Conservation (phyloP, 768 basidiomycete species). For the Paxillus involutus region DNA sequence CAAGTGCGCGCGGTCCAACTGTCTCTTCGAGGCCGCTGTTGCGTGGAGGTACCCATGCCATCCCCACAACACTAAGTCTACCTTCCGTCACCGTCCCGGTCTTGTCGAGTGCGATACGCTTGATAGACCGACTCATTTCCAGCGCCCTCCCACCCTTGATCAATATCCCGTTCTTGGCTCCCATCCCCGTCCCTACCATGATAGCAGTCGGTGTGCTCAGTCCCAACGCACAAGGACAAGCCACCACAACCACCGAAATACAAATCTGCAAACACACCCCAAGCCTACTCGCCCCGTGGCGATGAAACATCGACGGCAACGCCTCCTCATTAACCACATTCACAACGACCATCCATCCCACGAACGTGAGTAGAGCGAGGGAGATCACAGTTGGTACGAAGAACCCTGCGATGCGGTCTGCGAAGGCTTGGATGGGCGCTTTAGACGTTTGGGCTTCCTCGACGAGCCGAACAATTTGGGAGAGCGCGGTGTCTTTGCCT, state of each 20-base stretch:
- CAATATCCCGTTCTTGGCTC: slow-evolving; percentile 94
- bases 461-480: slow-evolving; percentile 95
- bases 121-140: slow-evolving; percentile 84
- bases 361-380: slow-evolving; percentile 79
- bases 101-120: slow-evolving; percentile 89
- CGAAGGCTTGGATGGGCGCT: slow-evolving; percentile 97
- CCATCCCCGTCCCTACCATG: slow-evolving; percentile 98
- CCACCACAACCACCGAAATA: slow-evolving; percentile 96
- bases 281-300: slow-evolving; percentile 79
- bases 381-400: slow-evolving; percentile 92
- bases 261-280: slow-evolving; percentile 95
- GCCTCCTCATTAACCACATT: slow-evolving; percentile 50
- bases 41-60: slow-evolving; percentile 66
- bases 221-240: slow-evolving; percentile 96
- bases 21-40: slow-evolving; percentile 21
- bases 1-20: slow-evolving; percentile 11
- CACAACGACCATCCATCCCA: slow-evolving; percentile 79
- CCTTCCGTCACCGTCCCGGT: slow-evolving; percentile 97
- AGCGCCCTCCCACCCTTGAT: slow-evolving; percentile 97
- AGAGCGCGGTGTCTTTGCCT: slow-evolving; percentile 92
- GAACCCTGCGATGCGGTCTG: slow-evolving; percentile 90
- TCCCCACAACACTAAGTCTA: slow-evolving; percentile 78
- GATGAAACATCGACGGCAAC: slow-evolving; percentile 84
- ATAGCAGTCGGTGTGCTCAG: slow-evolving; percentile 97
- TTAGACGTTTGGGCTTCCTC: slow-evolving; percentile 98